Evolutionary conservation across 2,329 filamentous ascomycete species (phyloP), one percentile per base, ranked within the genome.

Genomic region (Cladophialophora chaetospira): DNA sequence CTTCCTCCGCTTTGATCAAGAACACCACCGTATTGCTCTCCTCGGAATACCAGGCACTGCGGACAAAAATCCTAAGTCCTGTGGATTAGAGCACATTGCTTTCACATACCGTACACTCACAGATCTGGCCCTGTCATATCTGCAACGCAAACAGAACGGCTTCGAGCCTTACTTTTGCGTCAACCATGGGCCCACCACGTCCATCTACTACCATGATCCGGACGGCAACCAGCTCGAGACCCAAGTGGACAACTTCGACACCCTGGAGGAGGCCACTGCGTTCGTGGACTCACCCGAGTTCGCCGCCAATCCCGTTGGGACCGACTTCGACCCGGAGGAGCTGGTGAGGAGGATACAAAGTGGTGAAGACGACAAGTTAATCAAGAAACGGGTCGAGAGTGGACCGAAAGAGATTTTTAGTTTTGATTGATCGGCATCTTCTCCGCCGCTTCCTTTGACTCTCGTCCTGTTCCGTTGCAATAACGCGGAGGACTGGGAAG

Each of bases 211-310:
- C 63, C 53, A 61, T 5, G 78, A 81, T 63, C 78, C 77, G 4
- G 77, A 81, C 63, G 75, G 76, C n/a, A 80, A 79, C 65, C 57
- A 67, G 61, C 49, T 80, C 28, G 79, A 81, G 68, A 73, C 71
- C 3, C 76, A 79, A 62, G 72, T 78, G 2, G 75, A 78, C 52
- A 75, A 74, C 47, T 76, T 77, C 46, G 42, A 46, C 21, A 43
- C 19, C 9, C 6, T n/a, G 6, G 55, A 53, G 13, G 55, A 53
- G 33, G 23, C 13, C 9, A 40, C 44, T 10, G 9, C 10, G 10
- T 47, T 53, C 21, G 23, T 53, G 21, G 19, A 21, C 1, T 51
- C 53, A 5, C 4, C 21, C 2, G 28, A 33, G 3, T 56, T 49
- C 19, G 21, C 11, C 6, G 19, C 42, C 23, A 57, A 57, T 40